These are phyloP conservation scores for Rhizophora apiculata DNA, from an alignment of 345 rosid species.

Conservation along the genomic window DNA sequence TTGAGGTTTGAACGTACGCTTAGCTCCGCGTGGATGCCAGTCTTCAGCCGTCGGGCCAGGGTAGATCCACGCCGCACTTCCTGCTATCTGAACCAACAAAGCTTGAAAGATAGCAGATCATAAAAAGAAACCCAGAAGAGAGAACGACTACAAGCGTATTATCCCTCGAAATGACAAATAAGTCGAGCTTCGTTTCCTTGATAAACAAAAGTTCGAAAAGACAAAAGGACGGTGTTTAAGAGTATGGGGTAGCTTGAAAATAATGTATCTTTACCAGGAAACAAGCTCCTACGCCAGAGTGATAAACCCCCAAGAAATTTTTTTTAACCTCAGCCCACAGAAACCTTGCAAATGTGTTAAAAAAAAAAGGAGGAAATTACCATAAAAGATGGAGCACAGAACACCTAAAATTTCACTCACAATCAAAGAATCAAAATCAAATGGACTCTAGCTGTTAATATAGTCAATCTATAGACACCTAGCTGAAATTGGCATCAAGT, in stretches of 20 bases:
- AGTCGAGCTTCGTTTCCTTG: background rate
- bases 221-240: conserved; percentile 12
- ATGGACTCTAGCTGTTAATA: background rate
- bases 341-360: too few relatives aligned
- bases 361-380: conserved; percentile 20
- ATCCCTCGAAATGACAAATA: background rate
- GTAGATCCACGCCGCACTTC: too few relatives aligned
- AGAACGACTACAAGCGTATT: too few relatives aligned
- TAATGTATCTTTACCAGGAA: conserved; percentile 23
- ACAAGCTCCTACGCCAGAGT: conserved; percentile 24
- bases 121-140: too few relatives aligned
- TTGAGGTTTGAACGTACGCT: too few relatives aligned
- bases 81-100: too few relatives aligned
- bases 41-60: too few relatives aligned
- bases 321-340: too few relatives aligned
- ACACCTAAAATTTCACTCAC: conserved; percentile 25
- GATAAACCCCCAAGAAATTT: conserved; percentile 27
- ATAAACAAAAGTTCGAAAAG: conserved; percentile 8
- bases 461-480: background rate
- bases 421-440: conserved; percentile 23
- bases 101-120: too few relatives aligned
- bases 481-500: conserved; percentile 5
- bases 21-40: too few relatives aligned
- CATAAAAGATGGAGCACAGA: background rate
- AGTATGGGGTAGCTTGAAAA: conserved; percentile 4